phyloP scores from a whole-genome alignment of 148 eudicot genomes.

The Silene conica region DNA sequence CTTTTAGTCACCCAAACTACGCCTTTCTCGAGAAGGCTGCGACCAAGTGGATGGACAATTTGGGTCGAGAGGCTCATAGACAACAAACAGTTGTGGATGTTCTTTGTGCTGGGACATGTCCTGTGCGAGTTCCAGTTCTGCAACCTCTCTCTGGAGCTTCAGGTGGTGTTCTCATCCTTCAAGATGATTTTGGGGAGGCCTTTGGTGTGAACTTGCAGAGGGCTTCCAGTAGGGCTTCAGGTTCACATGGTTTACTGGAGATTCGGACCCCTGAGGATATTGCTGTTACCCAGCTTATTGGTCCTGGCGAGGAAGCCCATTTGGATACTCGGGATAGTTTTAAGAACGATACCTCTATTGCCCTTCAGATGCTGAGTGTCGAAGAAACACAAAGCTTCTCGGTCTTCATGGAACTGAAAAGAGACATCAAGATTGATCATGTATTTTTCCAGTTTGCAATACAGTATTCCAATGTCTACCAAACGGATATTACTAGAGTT shows the following conservation, averaged over 20 bases:
- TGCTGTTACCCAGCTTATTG: constrained; percentile 65
- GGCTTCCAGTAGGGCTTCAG: constrained; percentile 76
- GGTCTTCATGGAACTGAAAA: constrained; percentile 61
- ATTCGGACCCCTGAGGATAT: constrained; percentile 73
- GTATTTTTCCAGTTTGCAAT: constrained; percentile 77
- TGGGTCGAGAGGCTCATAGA: constrained; percentile 76
- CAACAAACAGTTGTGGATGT: constrained; percentile 78
- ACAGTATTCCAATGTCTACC: constrained; percentile 71
- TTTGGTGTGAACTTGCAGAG: constrained; percentile 96
- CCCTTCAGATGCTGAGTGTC: constrained; percentile 77
- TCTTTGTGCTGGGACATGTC: constrained; percentile 91
- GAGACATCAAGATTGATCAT: constrained; percentile 64
- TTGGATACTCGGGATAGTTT: constrained; percentile 65
- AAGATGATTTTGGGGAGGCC: constrained; percentile 97
- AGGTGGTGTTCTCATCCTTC: constrained; percentile 80
- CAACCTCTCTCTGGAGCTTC: constrained; percentile 85
- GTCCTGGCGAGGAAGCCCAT: constrained; percentile 90
- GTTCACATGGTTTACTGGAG: constrained; percentile 81
- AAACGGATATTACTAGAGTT: constrained; percentile 83
- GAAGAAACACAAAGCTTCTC: constrained; percentile 94
- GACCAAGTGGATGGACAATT: constrained; percentile 81
- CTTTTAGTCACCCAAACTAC: constrained; percentile 79
- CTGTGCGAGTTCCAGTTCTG: constrained; percentile 75
- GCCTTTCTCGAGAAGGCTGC: constrained; percentile 82
- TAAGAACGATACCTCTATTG: constrained; percentile 62